These are phyloP conservation scores for Sapria himalayana DNA, from an alignment of 345 rosid genomes.

Conservation along the genomic window DNA sequence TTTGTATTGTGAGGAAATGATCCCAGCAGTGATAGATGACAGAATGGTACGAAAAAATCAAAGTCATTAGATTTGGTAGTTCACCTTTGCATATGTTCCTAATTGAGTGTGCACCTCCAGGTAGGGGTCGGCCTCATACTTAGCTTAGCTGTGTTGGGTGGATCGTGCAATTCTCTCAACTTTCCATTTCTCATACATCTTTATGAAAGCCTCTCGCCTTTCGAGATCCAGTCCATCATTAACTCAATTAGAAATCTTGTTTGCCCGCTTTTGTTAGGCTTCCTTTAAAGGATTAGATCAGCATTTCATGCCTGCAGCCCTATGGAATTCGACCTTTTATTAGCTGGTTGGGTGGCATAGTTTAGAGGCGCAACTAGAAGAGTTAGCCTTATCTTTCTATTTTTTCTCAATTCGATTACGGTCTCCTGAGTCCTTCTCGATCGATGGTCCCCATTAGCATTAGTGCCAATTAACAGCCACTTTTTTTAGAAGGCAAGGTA, in stretches of 20 bases:
- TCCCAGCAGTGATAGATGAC: too few relatives aligned
- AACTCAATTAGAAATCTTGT: background rate
- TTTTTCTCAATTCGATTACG: background rate
- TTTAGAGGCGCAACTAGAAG: slow-evolving; percentile 1
- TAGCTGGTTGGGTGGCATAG: slow-evolving; percentile 2
- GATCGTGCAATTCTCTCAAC: too few relatives aligned
- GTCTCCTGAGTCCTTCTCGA: background rate
- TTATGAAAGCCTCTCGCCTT: slow-evolving; percentile 1
- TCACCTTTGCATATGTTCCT: too few relatives aligned
- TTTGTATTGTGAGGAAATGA: too few relatives aligned
- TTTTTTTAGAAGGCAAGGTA: background rate
- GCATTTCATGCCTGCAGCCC: background rate
- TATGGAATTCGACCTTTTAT: background rate
- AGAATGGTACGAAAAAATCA: too few relatives aligned
- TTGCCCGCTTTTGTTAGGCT: slow-evolving; percentile 1
- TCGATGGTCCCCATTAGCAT: background rate
- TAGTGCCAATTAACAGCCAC: slow-evolving; percentile 1
- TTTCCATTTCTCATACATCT: too few relatives aligned
- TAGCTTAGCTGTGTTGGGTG: too few relatives aligned
- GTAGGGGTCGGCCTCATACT: too few relatives aligned
- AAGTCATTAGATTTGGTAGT: too few relatives aligned
- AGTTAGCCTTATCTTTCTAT: background rate
- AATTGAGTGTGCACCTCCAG: too few relatives aligned
- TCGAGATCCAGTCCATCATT: slow-evolving; percentile 1
- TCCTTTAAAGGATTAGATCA: background rate